phyloP scores from a whole-genome alignment of 2,329 filamentous ascomycete species.

The Penicillium sp. region DNA sequence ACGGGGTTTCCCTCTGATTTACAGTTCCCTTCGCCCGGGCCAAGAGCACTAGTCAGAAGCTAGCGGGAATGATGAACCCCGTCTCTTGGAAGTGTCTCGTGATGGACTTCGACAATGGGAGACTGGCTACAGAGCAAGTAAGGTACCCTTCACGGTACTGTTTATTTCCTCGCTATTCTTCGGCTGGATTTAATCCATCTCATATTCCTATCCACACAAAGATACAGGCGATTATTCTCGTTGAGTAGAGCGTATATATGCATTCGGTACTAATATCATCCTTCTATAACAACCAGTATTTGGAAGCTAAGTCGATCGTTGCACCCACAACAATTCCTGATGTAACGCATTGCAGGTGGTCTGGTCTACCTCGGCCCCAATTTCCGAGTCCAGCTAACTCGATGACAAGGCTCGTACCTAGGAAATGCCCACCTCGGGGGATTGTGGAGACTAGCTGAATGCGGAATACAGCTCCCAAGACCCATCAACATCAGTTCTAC shows the following conservation, averaged over 20 bases:
- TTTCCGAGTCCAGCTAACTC: too few species aligned
- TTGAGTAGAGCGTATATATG: neutral
- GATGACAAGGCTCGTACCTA: neutral
- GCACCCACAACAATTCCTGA: neutral
- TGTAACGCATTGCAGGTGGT: neutral
- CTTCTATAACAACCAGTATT: neutral
- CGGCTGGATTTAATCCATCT: too few species aligned
- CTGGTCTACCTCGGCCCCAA: too few species aligned
- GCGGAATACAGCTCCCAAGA: neutral
- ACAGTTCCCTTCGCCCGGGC: neutral
- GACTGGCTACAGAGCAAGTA: neutral
- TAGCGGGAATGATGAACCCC: neutral
- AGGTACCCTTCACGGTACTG: fast-evolving
- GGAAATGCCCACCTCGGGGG: neutral
- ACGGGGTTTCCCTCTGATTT: neutral
- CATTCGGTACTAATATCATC: neutral
- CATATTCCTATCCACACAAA: neutral
- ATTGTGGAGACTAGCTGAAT: neutral
- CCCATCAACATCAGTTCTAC: neutral
- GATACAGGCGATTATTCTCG: neutral
- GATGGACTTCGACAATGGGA: neutral
- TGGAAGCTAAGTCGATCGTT: neutral
- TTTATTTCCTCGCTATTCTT: neutral
- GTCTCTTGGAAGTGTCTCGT: neutral
- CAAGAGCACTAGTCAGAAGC: neutral